Evolutionary conservation across 2,329 filamentous ascomycete species (phyloP).

Genomic region (Pyrenophora graminea): DNA sequence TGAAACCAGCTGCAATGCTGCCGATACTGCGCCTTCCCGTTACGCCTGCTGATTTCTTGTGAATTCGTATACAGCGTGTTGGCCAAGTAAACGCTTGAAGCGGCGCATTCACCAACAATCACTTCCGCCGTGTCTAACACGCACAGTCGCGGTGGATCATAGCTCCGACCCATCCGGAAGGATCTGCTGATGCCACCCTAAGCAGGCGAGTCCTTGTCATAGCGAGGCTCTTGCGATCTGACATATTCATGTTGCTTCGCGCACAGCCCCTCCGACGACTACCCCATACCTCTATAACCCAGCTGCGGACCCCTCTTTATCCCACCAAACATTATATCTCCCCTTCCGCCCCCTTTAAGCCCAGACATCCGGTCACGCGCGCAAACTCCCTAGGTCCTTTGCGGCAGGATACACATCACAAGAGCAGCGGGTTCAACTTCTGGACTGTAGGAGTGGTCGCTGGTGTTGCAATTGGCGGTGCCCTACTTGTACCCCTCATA

Average conservation of each 20-base stretch:
- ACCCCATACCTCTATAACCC: constrained; percentile 5
- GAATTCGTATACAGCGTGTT: background rate
- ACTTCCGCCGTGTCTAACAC: background rate
- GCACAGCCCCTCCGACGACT: constrained; percentile 21
- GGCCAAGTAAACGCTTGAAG: background rate
- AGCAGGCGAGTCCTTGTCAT: constrained; percentile 8
- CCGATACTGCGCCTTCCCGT: constrained; percentile 2
- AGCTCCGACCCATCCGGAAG: constrained; percentile 9
- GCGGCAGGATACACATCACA: constrained; percentile 7
- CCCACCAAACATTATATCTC: constrained; percentile 17
- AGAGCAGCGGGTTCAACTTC: constrained; percentile 32
- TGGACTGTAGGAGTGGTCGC: constrained; percentile 36
- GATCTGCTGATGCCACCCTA: constrained; percentile 12
- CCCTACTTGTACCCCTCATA: constrained; percentile 32
- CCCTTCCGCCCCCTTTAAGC: constrained; percentile 18
- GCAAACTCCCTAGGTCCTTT: constrained; percentile 14
- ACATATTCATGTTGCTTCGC: constrained; percentile 32
- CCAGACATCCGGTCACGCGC: constrained; percentile 12
- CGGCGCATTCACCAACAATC: background rate
- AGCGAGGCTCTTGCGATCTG: constrained; percentile 14
- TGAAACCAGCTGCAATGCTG: background rate
- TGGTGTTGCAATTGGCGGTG: constrained; percentile 41
- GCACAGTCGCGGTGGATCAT: constrained; percentile 3
- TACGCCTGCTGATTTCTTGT: background rate
- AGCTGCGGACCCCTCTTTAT: constrained; percentile 11